Conservation (phyloP, 805 yeast species). For the Pichia manshurica region DNA sequence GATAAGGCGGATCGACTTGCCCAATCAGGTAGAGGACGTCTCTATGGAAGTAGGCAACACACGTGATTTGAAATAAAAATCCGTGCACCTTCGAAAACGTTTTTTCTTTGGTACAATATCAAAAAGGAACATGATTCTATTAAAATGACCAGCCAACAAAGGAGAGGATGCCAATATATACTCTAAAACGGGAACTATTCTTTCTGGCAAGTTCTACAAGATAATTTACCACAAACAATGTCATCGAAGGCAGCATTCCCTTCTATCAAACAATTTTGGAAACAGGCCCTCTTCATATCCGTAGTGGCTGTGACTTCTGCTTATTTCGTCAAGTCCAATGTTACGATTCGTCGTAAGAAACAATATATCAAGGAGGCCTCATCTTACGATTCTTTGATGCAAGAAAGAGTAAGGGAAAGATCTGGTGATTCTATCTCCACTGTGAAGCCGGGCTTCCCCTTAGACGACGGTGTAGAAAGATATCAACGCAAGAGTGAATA, state of each 20-base stretch:
- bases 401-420: conserved; percentile 17
- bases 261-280: conserved; percentile 27
- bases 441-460: conserved; percentile 32
- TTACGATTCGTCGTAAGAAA: conserved; percentile 29
- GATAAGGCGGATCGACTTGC: not conserved
- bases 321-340: conserved; percentile 31
- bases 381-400: conserved; percentile 27
- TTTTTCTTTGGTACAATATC: too few relatives aligned
- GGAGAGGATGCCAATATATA: too few relatives aligned
- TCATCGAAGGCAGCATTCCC: conserved; percentile 20
- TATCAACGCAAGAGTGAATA: conserved; percentile 52
- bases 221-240: too few relatives aligned
- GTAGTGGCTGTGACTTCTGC: conserved; percentile 31
- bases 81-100: too few relatives aligned
- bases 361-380: conserved; percentile 33
- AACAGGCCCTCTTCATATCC: conserved; percentile 26
- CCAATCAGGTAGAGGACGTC: not conserved
- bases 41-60: too few relatives aligned
- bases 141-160: too few relatives aligned
- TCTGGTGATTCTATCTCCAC: conserved; percentile 23
- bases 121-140: too few relatives aligned
- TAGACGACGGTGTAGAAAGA: conserved; percentile 32
- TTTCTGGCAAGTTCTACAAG: too few relatives aligned
- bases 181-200: too few relatives aligned
- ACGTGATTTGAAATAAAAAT: too few relatives aligned